A percentile compares a stretch with the other conserved stretches of the same genome.
phyloP scores from a whole-genome alignment of 257 asterid species.

The Scutellaria barbata region DNA sequence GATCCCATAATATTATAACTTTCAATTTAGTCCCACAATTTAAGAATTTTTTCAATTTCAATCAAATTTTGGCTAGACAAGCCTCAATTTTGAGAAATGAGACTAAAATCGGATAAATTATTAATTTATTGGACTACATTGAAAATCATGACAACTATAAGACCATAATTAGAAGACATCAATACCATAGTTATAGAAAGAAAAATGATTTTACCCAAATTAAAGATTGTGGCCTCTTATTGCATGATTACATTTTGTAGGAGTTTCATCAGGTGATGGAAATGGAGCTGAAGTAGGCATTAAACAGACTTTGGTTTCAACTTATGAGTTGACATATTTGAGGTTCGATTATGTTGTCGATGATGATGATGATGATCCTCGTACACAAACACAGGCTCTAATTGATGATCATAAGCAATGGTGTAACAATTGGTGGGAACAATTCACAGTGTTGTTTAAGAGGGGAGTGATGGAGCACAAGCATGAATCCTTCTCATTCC shows the following conservation, averaged over 20 bases:
- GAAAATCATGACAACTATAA: too few species aligned
- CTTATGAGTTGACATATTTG: conserved; percentile 52
- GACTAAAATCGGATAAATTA: too few species aligned
- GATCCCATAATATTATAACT: too few species aligned
- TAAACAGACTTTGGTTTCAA: conserved; percentile 52
- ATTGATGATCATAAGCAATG: conserved; percentile 48
- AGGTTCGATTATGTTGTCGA: conserved; percentile 42
- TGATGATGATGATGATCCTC: background rate
- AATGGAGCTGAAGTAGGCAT: conserved; percentile 48
- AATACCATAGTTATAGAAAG: too few species aligned
- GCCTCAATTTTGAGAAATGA: too few species aligned
- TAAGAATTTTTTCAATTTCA: too few species aligned
- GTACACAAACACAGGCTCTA: conserved; percentile 37
- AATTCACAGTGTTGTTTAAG: conserved; percentile 61
- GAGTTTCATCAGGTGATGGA: conserved; percentile 54
- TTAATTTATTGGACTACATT: too few species aligned
- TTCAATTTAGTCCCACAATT: too few species aligned
- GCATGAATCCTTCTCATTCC: conserved; percentile 67
- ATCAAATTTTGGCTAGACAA: too few species aligned
- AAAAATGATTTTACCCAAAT: too few species aligned
- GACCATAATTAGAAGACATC: too few species aligned
- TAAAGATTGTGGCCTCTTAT: too few species aligned
- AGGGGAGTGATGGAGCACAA: conserved; percentile 77
- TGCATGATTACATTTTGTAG: conserved; percentile 37
- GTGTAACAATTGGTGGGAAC: conserved; percentile 76